Percentiles rank a stretch among this genome's conserved stretches.
Conservation (phyloP, 1,284 basidiomycete species). For the Waitea zeae region DNA sequence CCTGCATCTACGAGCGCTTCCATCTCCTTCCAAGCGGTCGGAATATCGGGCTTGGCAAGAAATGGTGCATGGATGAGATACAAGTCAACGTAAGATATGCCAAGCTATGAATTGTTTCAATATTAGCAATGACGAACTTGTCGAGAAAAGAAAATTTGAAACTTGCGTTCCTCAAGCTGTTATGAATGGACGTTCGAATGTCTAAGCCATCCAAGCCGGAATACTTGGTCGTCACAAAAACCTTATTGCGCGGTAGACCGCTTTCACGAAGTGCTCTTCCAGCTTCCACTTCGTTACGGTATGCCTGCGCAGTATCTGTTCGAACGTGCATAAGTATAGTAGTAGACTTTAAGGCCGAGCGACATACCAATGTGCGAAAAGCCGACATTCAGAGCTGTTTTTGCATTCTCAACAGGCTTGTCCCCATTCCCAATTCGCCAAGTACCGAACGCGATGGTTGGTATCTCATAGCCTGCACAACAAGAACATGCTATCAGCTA, state of each 20-base stretch:
- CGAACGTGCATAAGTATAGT: not conserved
- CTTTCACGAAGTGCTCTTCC: constrained; percentile 32
- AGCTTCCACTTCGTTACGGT: constrained; percentile 31
- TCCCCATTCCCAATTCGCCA: constrained; percentile 32
- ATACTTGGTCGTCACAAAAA: constrained; percentile 46
- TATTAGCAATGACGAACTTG: not conserved
- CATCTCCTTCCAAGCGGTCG: constrained; percentile 45
- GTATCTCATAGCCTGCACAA: too few relatives aligned
- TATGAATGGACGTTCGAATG: constrained; percentile 19
- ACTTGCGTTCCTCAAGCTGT: constrained; percentile 24
- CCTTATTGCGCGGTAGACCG: constrained; percentile 25
- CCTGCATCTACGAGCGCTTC: constrained; percentile 47
- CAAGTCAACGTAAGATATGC: constrained; percentile 50
- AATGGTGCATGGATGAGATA: constrained; percentile 50
- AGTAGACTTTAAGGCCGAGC: not conserved
- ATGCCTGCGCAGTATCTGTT: constrained; percentile 20
- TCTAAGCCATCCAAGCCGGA: constrained; percentile 15
- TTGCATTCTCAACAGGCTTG: constrained; percentile 27
- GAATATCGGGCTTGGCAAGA: constrained; percentile 25
- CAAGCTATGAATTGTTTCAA: constrained; percentile 25
- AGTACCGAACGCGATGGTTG: constrained; percentile 34
- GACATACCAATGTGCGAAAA: constrained; percentile 32
- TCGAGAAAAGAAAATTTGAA: too few relatives aligned
- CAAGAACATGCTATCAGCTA: too few relatives aligned
- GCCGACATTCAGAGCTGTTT: constrained; percentile 32